Evolutionary conservation across 2,329 filamentous ascomycete genomes (phyloP).

Genomic region (Colletotrichum nymphaeae): DNA sequence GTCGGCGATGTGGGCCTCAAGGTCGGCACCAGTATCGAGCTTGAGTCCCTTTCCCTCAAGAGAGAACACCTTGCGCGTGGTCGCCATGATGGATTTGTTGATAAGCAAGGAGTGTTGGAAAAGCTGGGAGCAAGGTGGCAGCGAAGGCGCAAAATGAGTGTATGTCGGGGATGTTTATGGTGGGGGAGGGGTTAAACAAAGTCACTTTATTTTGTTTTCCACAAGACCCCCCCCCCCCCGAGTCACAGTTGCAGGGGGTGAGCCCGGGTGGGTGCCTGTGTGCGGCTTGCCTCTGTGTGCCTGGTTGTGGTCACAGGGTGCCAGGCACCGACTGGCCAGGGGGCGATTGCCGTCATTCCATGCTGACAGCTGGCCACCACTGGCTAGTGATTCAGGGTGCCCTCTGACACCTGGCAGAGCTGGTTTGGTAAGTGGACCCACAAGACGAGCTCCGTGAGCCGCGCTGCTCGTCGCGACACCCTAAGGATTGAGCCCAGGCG

Average conservation of each 20-base stretch:
- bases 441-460: constrained; percentile 27
- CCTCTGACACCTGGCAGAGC: neutral
- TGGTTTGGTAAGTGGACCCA: constrained; percentile 19
- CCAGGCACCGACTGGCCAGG: neutral
- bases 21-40: constrained; percentile 87
- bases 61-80: constrained; percentile 76
- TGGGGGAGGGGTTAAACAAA: constrained; percentile 33
- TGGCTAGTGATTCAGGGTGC: neutral
- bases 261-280: constrained; percentile 16
- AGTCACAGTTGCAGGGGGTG: constrained; percentile 19
- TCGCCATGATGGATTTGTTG: constrained; percentile 23
- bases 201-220: constrained; percentile 29
- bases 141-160: constrained; percentile 32
- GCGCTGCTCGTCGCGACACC: constrained; percentile 25
- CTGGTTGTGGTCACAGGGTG: neutral
- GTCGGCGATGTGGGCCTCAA: constrained; percentile 84
- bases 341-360: neutral
- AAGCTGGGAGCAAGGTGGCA: constrained; percentile 14
- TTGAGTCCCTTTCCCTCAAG: constrained; percentile 93
- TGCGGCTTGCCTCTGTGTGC: neutral
- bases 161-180: constrained; percentile 28
- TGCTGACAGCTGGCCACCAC: neutral
- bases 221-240: constrained; percentile 18
- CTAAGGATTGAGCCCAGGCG: constrained; percentile 26
- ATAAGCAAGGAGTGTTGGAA: constrained; percentile 4